Evolutionary conservation across 495 filamentous ascomycete genomes (phyloP).

Genomic region (Penicillium tannophilum): DNA sequence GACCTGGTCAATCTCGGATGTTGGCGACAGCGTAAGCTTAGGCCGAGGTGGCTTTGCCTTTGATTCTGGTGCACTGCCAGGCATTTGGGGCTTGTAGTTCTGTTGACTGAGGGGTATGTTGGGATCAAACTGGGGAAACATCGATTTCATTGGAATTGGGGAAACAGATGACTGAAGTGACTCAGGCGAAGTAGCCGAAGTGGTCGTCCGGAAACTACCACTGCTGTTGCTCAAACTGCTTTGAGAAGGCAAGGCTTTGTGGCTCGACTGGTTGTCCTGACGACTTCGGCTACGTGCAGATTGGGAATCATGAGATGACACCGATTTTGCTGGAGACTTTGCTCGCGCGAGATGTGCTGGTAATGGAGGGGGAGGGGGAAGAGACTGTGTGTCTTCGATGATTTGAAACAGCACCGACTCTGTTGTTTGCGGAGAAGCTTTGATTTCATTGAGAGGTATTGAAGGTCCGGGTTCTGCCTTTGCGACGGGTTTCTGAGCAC

Average conservation of each 20-base stretch:
- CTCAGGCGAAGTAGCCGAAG: conserved; percentile 36
- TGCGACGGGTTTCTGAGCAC: conserved; percentile 27
- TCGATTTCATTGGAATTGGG: conserved; percentile 61
- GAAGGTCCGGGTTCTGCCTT: conserved; percentile 34
- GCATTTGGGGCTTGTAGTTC: conserved; percentile 61
- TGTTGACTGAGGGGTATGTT: conserved; percentile 68
- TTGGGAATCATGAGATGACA: conserved; percentile 20
- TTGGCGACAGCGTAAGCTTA: conserved; percentile 31
- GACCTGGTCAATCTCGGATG: conserved; percentile 42
- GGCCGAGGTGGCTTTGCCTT: conserved; percentile 40
- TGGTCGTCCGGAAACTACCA: conserved; percentile 16
- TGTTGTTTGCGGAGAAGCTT: conserved; percentile 28
- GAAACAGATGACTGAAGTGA: conserved; percentile 41
- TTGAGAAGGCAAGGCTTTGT: conserved; percentile 20
- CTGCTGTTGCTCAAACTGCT: conserved; percentile 15
- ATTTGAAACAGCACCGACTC: conserved; percentile 45
- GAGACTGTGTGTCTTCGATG: conserved; percentile 39
- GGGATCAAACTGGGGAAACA: conserved; percentile 82
- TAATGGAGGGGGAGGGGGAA: conserved; percentile 30
- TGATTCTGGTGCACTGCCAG: conserved; percentile 38
- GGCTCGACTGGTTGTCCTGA: conserved; percentile 18
- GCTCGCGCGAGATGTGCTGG: conserved; percentile 22
- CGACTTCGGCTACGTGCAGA: conserved; percentile 28
- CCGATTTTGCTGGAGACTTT: conserved; percentile 19
- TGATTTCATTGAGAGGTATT: conserved; percentile 42